Conservation (phyloP, 225 moss, liverwort and hornwort genomes). For the Sphagnum tenellum region DNA sequence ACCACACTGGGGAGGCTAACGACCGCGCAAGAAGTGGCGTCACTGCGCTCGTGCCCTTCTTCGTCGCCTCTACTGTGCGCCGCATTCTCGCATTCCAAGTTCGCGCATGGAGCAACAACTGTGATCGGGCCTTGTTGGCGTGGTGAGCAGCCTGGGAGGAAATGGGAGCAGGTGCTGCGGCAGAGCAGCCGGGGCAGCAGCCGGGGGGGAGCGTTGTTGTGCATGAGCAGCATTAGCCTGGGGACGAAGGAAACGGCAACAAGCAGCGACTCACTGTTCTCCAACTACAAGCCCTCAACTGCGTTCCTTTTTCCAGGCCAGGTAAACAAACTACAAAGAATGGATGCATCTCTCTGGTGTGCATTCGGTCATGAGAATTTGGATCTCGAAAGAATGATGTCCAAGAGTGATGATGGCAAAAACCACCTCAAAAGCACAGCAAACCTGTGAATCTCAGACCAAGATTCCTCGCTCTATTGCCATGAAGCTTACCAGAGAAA, state of each 20-base stretch:
- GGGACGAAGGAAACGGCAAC: constrained; percentile 14
- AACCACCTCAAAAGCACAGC: too few species aligned
- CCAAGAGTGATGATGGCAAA: too few species aligned
- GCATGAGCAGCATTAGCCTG: constrained; percentile 53
- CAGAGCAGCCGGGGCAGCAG: not conserved
- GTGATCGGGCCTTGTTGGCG: not conserved
- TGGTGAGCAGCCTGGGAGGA: too few species aligned
- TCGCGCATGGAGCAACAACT: constrained; percentile 2
- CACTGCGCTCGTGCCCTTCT: constrained; percentile 25
- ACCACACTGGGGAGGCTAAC: constrained; percentile 19
- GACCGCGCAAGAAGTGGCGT: constrained; percentile 30
- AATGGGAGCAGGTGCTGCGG: not conserved
- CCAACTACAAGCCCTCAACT: constrained; percentile 66
- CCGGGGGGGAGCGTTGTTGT: constrained; percentile 24
- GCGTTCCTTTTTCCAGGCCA: constrained; percentile 95
- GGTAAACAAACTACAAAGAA: constrained; percentile 14
- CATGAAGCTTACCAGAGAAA: too few species aligned
- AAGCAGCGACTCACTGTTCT: constrained; percentile 45
- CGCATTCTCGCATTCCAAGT: not conserved
- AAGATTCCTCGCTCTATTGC: too few species aligned
- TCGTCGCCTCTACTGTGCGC: constrained; percentile 22
- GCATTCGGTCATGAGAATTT: not conserved
- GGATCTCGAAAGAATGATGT: not conserved
- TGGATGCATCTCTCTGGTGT: not conserved
- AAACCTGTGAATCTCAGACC: too few species aligned